A percentile compares a stretch with the other conserved stretches of the same genome.
Evolutionary conservation across 2,329 filamentous ascomycete genomes (phyloP).

Genomic region (Scortechinia acanthostroma): DNA sequence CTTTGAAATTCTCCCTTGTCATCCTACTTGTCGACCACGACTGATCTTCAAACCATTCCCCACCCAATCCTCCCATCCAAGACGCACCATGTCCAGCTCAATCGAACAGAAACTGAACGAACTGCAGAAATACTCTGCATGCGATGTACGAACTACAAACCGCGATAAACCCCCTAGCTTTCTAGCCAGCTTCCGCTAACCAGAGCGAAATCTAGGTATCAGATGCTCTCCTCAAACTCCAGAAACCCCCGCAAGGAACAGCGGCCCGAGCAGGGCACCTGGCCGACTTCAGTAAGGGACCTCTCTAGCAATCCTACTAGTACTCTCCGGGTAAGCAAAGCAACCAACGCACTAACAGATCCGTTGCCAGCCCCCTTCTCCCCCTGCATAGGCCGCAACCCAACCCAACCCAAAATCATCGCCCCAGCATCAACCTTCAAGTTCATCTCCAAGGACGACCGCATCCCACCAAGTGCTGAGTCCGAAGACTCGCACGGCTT

Average conservation of each 20-base stretch:
- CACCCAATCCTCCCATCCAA: too few species aligned
- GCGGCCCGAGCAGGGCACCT: constrained; percentile 41
- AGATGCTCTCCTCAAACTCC: constrained; percentile 47
- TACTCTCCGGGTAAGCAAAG: too few species aligned
- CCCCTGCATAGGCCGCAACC: constrained; percentile 16
- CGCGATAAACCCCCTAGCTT: too few species aligned
- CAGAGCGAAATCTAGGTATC: constrained; percentile 32
- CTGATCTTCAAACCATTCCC: too few species aligned
- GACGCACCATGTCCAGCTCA: constrained; percentile 17
- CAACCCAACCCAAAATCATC: constrained; percentile 20
- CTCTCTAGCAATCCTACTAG: too few species aligned
- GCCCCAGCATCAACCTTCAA: constrained; percentile 27
- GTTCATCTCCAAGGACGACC: not conserved
- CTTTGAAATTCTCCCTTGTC: too few species aligned
- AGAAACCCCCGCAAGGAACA: constrained; percentile 21
- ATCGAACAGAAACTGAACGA: constrained; percentile 21
- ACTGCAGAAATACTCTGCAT: constrained; percentile 26
- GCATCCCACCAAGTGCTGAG: not conserved
- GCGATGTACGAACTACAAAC: constrained; percentile 30
- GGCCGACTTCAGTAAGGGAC: constrained; percentile 40
- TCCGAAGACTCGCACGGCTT: not conserved
- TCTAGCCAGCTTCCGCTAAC: too few species aligned
- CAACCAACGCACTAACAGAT: constrained; percentile 9
- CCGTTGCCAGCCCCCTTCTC: constrained; percentile 15
- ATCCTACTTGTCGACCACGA: too few species aligned